Evolutionary conservation across 148 eudicot genomes (phyloP), one percentile per base, ranked within the genome.

Genomic region (Bassia scoparia): DNA sequence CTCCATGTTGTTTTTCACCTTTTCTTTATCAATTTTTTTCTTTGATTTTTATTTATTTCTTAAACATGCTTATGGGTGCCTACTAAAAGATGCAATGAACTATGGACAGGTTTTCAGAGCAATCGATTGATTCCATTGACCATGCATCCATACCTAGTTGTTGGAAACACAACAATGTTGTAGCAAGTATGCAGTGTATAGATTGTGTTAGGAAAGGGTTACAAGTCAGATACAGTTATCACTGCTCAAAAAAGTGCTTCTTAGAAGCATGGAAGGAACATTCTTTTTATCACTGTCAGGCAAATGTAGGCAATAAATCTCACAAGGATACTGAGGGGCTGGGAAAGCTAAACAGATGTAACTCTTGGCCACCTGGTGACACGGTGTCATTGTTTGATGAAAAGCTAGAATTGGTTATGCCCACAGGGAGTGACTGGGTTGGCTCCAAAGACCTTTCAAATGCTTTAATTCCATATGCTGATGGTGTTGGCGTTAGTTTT

Each of bases 261-360:
- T 82, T 82, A 1, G 88, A 86, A 80, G 87, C 90, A 48, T 90
- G 96, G 96, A 86, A 78, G 63, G 84, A 85, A 31, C 96, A 88
- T 66, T 83, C 77, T 60, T 81, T 71, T 69, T 73, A 84, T 68
- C 95, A 89, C 76, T 82, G 77, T 49, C 79, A 85, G 73, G 89
- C 91, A 56, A 77, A 87, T 74, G 74, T 20, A 2, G 24, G 27
- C 38, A 35, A 78, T 71, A 76, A 84, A 24, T 74, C 75, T 16
- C 83, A 74, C 64, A 86, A 78, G 71, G 86, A 87, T 80, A 46
- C 27, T 68, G 15, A 50, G n/a, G 20, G 27, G n/a, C 27, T 30
- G 62, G 68, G 44, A 81, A 83, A 61, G 73, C 78, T 48, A 83
- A 87, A 70, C 81, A 84, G 58, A 86, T 80, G 66, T 85, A 84